Percentiles rank a stretch among this genome's conserved stretches.
phyloP scores from a whole-genome alignment of 2,329 filamentous ascomycete genomes.

The Aspergillus udagawae region DNA sequence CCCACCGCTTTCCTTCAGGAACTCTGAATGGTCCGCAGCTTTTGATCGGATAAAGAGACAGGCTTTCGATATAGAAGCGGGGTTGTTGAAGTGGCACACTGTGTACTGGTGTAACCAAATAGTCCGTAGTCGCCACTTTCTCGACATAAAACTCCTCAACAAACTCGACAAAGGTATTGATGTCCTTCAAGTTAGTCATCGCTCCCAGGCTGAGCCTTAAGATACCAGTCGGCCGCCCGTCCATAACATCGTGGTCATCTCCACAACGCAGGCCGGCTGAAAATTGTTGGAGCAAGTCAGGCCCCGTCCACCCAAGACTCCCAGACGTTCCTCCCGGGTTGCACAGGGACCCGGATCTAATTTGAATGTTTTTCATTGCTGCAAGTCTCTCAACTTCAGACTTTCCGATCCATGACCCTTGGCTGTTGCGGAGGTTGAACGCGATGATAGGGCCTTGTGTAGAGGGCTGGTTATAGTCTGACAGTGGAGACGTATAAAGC shows the following conservation, averaged over 20 bases:
- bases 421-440: slow-evolving; percentile 71
- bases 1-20: slow-evolving; percentile 63
- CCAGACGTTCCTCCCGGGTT: slow-evolving; percentile 83
- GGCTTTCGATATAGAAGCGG: slow-evolving; percentile 55
- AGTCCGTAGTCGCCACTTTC: slow-evolving; percentile 17
- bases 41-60: slow-evolving; percentile 87
- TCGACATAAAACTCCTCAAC: slow-evolving; percentile 64
- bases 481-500: slow-evolving; percentile 54
- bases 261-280: slow-evolving; percentile 82
- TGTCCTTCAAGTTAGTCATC: slow-evolving; percentile 77
- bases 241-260: slow-evolving; percentile 73
- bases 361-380: slow-evolving; percentile 70
- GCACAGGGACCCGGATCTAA: slow-evolving; percentile 85
- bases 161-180: slow-evolving; percentile 68
- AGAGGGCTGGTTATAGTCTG: slow-evolving; percentile 41
- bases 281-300: slow-evolving; percentile 82
- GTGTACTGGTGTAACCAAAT: slow-evolving; percentile 13
- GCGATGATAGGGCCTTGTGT: slow-evolving; percentile 71
- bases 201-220: slow-evolving; percentile 82
- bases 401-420: slow-evolving; percentile 72
- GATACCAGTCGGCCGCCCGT: slow-evolving; percentile 82
- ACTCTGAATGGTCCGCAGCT: slow-evolving; percentile 80
- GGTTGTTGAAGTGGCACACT: slow-evolving; percentile 9
- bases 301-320: slow-evolving; percentile 67
- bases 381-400: slow-evolving; percentile 85